Conservation (phyloP, 1,284 basidiomycete genomes). For the Puccinia brachypodii region DNA sequence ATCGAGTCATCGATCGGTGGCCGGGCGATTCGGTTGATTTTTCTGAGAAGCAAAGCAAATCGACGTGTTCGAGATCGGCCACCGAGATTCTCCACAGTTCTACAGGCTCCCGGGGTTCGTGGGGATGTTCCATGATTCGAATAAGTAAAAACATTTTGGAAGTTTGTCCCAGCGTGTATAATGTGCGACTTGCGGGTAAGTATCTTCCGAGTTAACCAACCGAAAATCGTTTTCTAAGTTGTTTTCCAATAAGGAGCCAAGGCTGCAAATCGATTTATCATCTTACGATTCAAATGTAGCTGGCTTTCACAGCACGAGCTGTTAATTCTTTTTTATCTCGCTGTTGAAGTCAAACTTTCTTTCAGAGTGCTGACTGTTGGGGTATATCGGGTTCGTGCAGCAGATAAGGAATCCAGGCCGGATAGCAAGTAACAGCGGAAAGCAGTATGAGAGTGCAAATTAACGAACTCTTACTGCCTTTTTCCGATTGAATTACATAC, state of each 20-base stretch:
- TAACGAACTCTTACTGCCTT: background rate
- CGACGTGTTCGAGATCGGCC: background rate
- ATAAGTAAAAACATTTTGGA: background rate
- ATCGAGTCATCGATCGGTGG: background rate
- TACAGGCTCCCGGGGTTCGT: background rate
- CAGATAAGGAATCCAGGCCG: background rate
- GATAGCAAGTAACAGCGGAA: constrained; percentile 13
- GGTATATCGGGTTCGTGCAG: background rate
- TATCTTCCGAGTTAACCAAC: background rate
- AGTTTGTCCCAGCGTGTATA: background rate
- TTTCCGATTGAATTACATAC: constrained; percentile 13
- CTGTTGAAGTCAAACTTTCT: background rate
- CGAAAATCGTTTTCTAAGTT: background rate
- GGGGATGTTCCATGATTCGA: background rate
- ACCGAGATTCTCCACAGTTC: background rate
- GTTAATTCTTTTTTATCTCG: background rate
- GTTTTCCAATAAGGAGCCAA: constrained; percentile 23
- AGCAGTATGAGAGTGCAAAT: constrained; percentile 3
- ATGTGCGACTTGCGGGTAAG: background rate
- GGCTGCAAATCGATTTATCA: background rate
- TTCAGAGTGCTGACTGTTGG: constrained; percentile 12
- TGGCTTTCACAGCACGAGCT: constrained; percentile 1
- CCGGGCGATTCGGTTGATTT: background rate
- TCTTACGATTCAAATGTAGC: background rate
- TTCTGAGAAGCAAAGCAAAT: background rate